Percentiles rank a stretch among this genome's conserved stretches.
phyloP scores from a whole-genome alignment of 2,329 filamentous ascomycete species.

The Neoarthrinium moseri region DNA sequence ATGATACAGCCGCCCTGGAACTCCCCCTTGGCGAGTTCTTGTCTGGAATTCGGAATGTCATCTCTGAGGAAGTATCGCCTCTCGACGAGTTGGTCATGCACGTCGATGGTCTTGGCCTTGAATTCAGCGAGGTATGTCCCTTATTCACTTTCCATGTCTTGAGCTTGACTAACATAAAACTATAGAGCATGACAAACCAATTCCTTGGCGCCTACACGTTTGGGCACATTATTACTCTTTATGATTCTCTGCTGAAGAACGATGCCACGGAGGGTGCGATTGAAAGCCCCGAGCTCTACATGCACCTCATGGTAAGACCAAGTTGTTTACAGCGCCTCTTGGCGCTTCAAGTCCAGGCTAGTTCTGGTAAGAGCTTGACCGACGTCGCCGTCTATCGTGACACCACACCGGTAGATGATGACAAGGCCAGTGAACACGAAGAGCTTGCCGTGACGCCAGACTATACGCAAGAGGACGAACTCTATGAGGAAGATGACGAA shows the following conservation, averaged over 20 bases:
- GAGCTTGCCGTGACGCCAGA: not conserved
- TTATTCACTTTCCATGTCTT: not conserved
- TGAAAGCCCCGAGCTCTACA: slow-evolving; percentile 24
- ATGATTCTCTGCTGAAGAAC: slow-evolving; percentile 29
- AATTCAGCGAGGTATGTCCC: slow-evolving; percentile 29
- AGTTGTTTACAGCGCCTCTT: slow-evolving; percentile 28
- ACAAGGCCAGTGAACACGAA: not conserved
- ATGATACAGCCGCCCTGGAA: slow-evolving; percentile 25
- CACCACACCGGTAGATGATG: not conserved
- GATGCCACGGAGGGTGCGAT: slow-evolving; percentile 20
- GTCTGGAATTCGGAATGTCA: slow-evolving; percentile 26
- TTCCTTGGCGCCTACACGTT: slow-evolving; percentile 29
- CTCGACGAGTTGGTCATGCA: slow-evolving; percentile 31
- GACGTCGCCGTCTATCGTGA: slow-evolving; percentile 29
- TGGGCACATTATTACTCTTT: slow-evolving; percentile 26
- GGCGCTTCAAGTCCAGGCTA: slow-evolving; percentile 28
- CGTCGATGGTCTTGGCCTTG: slow-evolving; percentile 30
- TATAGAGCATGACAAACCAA: slow-evolving; percentile 25
- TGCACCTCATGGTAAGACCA: slow-evolving; percentile 30
- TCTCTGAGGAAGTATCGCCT: slow-evolving; percentile 30
- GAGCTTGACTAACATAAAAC: slow-evolving; percentile 16
- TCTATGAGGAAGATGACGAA: slow-evolving; percentile 4
- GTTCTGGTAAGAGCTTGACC: slow-evolving; percentile 27
- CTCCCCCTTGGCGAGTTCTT: slow-evolving; percentile 24
- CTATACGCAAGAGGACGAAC: slow-evolving; percentile 2